Evolutionary conservation across 257 asterid species (phyloP).

Genomic region (Nicotiana obtusifolia): DNA sequence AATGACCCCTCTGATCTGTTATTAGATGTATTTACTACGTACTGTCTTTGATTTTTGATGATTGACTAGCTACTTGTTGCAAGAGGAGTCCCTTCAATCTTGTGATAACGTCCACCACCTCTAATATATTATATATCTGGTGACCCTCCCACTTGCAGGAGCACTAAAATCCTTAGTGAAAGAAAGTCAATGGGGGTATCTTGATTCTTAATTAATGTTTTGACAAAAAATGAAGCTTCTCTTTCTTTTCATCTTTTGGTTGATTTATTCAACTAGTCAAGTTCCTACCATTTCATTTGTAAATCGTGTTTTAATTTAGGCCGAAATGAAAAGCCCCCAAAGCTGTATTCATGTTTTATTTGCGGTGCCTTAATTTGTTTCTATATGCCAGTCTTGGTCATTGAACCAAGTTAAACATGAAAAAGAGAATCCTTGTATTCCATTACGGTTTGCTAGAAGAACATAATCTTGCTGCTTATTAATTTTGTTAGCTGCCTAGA

Average conservation of each 20-base stretch:
- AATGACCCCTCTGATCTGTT: conserved; percentile 6
- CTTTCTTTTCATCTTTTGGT: conserved; percentile 6
- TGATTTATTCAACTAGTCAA: background rate
- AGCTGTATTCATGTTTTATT: background rate
- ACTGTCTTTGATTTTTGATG: conserved; percentile 12
- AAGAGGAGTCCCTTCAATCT: conserved; percentile 10
- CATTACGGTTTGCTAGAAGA: too few relatives aligned
- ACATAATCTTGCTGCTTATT: too few relatives aligned
- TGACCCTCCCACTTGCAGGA: conserved; percentile 20
- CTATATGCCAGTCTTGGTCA: background rate
- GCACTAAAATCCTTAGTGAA: conserved; percentile 10
- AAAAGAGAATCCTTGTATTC: too few relatives aligned
- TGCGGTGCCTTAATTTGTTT: background rate
- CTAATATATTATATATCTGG: conserved; percentile 3
- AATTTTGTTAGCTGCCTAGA: too few relatives aligned
- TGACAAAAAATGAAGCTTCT: background rate
- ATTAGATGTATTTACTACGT: background rate
- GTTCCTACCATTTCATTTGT: background rate
- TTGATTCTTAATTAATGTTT: conserved; percentile 5
- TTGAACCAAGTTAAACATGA: too few relatives aligned
- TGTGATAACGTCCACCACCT: conserved; percentile 10
- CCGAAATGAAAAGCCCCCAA: background rate
- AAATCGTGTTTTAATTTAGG: background rate
- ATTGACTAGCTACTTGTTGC: background rate
- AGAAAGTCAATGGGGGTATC: conserved; percentile 6